These are phyloP conservation scores for Komagataella populi DNA, from an alignment of 805 yeast genomes.

Conservation along the genomic window DNA sequence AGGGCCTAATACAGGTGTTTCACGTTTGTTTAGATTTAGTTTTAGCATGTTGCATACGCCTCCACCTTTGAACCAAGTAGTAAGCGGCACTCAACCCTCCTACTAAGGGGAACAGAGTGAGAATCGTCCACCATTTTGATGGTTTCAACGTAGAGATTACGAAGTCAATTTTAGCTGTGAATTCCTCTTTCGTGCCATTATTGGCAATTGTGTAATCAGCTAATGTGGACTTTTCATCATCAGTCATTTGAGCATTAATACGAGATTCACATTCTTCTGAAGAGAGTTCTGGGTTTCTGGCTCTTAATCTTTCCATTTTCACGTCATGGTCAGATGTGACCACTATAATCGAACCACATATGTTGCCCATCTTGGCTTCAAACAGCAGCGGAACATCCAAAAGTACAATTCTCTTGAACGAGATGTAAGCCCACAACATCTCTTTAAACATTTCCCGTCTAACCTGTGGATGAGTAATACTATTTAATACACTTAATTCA, in stretches of 20 bases:
- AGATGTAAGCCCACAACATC: slow-evolving; percentile 42
- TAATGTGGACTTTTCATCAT: slow-evolving; percentile 35
- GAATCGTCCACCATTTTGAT: slow-evolving; percentile 5
- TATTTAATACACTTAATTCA: slow-evolving; percentile 48
- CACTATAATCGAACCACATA: slow-evolving; percentile 62
- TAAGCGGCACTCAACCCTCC: neutral
- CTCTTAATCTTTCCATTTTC: slow-evolving; percentile 51
- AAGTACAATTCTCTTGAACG: slow-evolving; percentile 46
- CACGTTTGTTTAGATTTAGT: neutral
- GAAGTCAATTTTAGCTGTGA: slow-evolving; percentile 28
- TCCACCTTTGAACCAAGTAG: neutral
- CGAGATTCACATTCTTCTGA: slow-evolving; percentile 58
- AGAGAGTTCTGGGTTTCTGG: slow-evolving; percentile 55
- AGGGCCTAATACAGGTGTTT: slow-evolving; percentile 40
- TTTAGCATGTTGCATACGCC: neutral
- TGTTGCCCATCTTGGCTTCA: slow-evolving; percentile 56
- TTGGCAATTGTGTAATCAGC: slow-evolving; percentile 67
- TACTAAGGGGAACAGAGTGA: neutral
- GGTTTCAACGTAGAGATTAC: slow-evolving; percentile 27
- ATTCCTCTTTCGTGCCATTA: slow-evolving; percentile 26
- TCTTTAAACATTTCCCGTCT: slow-evolving; percentile 48
- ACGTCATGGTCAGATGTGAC: slow-evolving; percentile 44
- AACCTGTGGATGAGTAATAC: slow-evolving; percentile 83
- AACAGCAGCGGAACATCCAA: slow-evolving; percentile 86
- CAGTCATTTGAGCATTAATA: slow-evolving; percentile 65